A percentile compares a stretch with the other conserved stretches of the same genome.
Conservation (phyloP, 2,329 filamentous ascomycete genomes). For the Cryphonectria nitschkei region DNA sequence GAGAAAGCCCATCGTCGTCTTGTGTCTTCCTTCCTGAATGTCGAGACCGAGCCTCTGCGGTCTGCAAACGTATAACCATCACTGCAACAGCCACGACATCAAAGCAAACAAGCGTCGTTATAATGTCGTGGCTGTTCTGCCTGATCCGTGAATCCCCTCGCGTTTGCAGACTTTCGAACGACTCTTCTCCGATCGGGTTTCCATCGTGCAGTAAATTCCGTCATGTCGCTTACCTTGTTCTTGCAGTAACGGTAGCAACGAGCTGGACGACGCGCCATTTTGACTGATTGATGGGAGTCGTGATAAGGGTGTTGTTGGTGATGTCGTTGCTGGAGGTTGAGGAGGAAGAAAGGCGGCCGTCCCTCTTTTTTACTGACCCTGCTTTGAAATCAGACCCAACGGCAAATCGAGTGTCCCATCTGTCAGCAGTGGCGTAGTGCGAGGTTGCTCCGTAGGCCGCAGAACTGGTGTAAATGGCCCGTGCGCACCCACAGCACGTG, state of each 20-base stretch:
- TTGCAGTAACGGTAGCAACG: constrained; percentile 99
- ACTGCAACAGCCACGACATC: neutral
- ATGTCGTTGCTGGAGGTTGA: constrained; percentile 28
- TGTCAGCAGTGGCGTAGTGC: constrained; percentile 12
- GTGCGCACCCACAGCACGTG: constrained; percentile 24
- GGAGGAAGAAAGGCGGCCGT: constrained; percentile 32
- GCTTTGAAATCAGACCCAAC: constrained; percentile 58
- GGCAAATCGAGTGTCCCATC: constrained; percentile 11
- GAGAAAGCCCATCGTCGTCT: neutral
- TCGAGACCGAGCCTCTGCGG: constrained; percentile 5
- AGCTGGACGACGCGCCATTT: constrained; percentile 99
- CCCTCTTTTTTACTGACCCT: constrained; percentile 34
- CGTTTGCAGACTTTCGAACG: constrained; percentile 13
- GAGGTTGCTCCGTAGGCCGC: constrained; percentile 2
- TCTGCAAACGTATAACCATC: constrained; percentile 10
- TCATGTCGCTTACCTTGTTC: constrained; percentile 83
- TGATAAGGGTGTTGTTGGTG: constrained; percentile 45
- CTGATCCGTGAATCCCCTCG: neutral
- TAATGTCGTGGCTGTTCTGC: neutral
- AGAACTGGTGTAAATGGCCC: constrained; percentile 20
- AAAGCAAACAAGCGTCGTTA: neutral
- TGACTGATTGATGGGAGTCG: constrained; percentile 64
- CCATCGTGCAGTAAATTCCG: neutral
- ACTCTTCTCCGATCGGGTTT: constrained; percentile 1
- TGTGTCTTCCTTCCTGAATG: neutral